Evolutionary conservation across 208 protist genomes (phyloP).

Genomic region (Wallacemonas sp.): DNA sequence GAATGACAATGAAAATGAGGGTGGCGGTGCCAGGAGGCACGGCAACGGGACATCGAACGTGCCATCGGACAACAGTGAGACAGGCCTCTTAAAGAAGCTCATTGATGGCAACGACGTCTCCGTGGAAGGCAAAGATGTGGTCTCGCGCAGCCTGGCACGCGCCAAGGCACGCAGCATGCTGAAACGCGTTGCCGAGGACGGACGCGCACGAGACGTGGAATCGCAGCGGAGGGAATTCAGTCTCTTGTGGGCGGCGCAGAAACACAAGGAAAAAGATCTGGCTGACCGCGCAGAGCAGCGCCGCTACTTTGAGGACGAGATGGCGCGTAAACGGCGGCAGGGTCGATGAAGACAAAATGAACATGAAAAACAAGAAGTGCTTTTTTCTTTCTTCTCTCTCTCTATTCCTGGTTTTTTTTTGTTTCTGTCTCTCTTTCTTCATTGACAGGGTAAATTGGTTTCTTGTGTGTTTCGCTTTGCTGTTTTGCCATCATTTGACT

Average conservation of each 20-base stretch:
- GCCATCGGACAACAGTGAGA: slow-evolving; percentile 30
- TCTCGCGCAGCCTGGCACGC: slow-evolving; percentile 51
- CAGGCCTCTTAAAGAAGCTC: slow-evolving; percentile 48
- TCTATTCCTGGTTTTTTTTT: not conserved
- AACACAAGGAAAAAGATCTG: slow-evolving; percentile 24
- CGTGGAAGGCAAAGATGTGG: slow-evolving; percentile 37
- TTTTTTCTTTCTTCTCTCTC: slow-evolving; percentile 8
- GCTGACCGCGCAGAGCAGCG: slow-evolving; percentile 28
- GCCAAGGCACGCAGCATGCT: slow-evolving; percentile 48
- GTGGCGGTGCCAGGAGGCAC: not conserved
- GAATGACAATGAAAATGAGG: not conserved
- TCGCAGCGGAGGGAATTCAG: slow-evolving; percentile 39
- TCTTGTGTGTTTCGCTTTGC: too few relatives aligned
- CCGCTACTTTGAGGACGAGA: slow-evolving; percentile 25
- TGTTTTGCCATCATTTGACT: too few relatives aligned
- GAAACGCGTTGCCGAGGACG: slow-evolving; percentile 36
- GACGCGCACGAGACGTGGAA: slow-evolving; percentile 6
- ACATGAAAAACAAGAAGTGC: slow-evolving; percentile 1
- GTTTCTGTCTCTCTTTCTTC: too few relatives aligned
- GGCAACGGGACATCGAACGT: too few relatives aligned
- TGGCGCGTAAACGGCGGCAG: slow-evolving; percentile 12
- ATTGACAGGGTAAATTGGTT: too few relatives aligned
- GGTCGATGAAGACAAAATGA: not conserved
- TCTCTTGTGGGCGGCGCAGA: slow-evolving; percentile 31
- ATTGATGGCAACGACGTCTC: slow-evolving; percentile 51